A percentile compares a stretch with the other conserved stretches of the same genome.
Conservation (phyloP, 2,329 filamentous ascomycete species). For the Xylariaceae sp. region DNA sequence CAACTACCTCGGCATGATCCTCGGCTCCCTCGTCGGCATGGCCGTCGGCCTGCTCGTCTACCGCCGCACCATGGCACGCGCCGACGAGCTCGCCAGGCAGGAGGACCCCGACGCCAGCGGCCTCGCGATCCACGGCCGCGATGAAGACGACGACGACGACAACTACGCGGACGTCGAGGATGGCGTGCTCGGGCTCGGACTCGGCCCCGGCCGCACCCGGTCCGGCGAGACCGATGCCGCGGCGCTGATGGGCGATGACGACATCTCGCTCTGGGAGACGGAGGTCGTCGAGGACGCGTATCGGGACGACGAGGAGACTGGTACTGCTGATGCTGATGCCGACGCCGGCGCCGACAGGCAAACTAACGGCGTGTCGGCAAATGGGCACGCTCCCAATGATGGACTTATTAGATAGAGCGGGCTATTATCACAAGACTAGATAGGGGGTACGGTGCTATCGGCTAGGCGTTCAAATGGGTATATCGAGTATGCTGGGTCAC, state of each 20-base stretch:
- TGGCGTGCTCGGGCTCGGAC: constrained; percentile 38
- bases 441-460: not conserved
- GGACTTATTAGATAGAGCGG: not conserved
- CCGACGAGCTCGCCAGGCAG: constrained; percentile 58
- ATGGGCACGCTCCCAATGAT: constrained; percentile 6
- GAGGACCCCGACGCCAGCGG: constrained; percentile 44
- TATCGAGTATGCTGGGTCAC: not conserved
- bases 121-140: constrained; percentile 31
- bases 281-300: constrained; percentile 38
- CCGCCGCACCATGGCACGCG: constrained; percentile 65
- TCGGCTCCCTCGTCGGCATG: constrained; percentile 72
- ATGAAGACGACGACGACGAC: constrained; percentile 24
- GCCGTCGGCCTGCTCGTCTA: constrained; percentile 86
- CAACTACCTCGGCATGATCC: constrained; percentile 79
- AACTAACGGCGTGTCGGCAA: constrained; percentile 7
- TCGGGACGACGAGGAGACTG: constrained; percentile 30
- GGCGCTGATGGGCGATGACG: constrained; percentile 60
- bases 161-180: constrained; percentile 51
- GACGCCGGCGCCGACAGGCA: too few species aligned
- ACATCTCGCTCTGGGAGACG: constrained; percentile 60
- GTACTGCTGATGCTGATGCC: constrained; percentile 26
- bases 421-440: not conserved
- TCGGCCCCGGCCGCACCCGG: constrained; percentile 18
- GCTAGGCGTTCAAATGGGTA: not conserved
- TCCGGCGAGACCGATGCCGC: constrained; percentile 52